Percentiles rank a stretch among this genome's conserved stretches.
phyloP scores from a whole-genome alignment of 176 grass and related monocot genomes.

The Tillandsia fasciculata region DNA sequence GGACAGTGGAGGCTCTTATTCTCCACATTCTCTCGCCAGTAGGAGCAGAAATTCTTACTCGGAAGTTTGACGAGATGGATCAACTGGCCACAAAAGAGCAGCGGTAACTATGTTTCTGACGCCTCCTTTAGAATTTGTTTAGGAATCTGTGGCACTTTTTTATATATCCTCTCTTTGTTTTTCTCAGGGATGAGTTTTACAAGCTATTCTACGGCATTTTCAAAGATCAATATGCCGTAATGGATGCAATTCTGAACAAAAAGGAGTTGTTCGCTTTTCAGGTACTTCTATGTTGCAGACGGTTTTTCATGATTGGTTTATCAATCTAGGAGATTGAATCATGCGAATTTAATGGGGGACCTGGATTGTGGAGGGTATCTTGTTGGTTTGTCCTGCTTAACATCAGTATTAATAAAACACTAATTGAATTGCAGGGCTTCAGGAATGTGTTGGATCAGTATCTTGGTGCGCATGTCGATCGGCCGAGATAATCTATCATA shows the following conservation, averaged over 20 bases:
- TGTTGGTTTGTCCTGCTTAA: not conserved
- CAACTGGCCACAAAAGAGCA: conserved; percentile 60
- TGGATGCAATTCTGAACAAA: conserved; percentile 70
- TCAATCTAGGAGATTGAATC: not conserved
- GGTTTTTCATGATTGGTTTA: not conserved
- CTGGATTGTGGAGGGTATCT: not conserved
- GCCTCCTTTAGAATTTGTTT: conserved; percentile 7
- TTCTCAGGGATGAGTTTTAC: conserved; percentile 57
- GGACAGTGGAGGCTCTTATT: conserved; percentile 71
- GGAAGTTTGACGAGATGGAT: conserved; percentile 93
- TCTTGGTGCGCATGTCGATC: conserved; percentile 44
- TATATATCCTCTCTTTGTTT: not conserved
- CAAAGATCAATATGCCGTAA: conserved; percentile 69
- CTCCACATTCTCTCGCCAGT: conserved; percentile 66
- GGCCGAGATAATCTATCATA: conserved; percentile 19
- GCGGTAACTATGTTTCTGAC: conserved; percentile 35
- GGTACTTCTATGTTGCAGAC: conserved; percentile 23
- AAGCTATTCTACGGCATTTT: conserved; percentile 75
- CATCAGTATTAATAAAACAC: not conserved
- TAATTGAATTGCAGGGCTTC: conserved; percentile 47
- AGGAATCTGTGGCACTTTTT: not conserved
- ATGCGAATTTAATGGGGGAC: not conserved
- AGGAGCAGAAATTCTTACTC: conserved; percentile 86
- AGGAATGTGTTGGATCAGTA: conserved; percentile 60
- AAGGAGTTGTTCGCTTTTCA: conserved; percentile 85